These are phyloP conservation scores for Hymenoscyphus fraxineus DNA, from an alignment of 2,329 filamentous ascomycete species.

Conservation along the genomic window DNA sequence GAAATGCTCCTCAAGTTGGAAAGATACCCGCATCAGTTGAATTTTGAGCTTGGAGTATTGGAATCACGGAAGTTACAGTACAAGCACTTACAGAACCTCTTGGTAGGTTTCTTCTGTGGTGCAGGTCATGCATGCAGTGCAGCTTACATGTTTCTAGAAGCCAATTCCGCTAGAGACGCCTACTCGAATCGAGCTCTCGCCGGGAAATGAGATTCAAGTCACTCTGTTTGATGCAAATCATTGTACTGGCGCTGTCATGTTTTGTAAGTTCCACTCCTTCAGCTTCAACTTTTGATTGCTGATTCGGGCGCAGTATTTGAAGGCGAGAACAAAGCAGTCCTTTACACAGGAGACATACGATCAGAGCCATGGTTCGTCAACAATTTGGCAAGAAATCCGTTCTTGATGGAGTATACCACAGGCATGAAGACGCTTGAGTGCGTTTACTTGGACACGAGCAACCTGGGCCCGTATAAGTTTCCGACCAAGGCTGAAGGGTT, in stretches of 20 bases:
- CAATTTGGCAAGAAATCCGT: conserved; percentile 64
- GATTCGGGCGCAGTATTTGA: conserved; percentile 58
- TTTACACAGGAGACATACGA: conserved; percentile 88
- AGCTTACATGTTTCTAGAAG: conserved; percentile 47
- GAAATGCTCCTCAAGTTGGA: conserved; percentile 79
- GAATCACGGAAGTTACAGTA: conserved; percentile 74
- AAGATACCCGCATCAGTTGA: conserved; percentile 74
- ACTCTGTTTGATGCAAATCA: conserved; percentile 91
- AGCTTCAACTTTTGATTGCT: not conserved
- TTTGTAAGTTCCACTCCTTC: conserved; percentile 46
- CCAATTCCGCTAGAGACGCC: conserved; percentile 79
- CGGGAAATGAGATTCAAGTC: conserved; percentile 66
- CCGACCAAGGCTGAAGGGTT: conserved; percentile 71
- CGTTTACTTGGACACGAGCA: conserved; percentile 88
- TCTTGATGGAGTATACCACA: conserved; percentile 68
- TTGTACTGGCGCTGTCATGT: conserved; percentile 88
- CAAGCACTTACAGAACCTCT: conserved; percentile 65
- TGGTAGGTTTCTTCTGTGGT: conserved; percentile 44
- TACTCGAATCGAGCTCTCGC: conserved; percentile 69
- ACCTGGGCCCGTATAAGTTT: conserved; percentile 47
- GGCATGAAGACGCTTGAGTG: conserved; percentile 68
- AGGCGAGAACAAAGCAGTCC: conserved; percentile 62
- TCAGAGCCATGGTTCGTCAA: conserved; percentile 86
- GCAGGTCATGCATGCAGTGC: not conserved
- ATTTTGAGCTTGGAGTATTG: conserved; percentile 72